Evolutionary conservation across 495 filamentous ascomycete species (phyloP).

Genomic region (Cryomyces antarcticus): DNA sequence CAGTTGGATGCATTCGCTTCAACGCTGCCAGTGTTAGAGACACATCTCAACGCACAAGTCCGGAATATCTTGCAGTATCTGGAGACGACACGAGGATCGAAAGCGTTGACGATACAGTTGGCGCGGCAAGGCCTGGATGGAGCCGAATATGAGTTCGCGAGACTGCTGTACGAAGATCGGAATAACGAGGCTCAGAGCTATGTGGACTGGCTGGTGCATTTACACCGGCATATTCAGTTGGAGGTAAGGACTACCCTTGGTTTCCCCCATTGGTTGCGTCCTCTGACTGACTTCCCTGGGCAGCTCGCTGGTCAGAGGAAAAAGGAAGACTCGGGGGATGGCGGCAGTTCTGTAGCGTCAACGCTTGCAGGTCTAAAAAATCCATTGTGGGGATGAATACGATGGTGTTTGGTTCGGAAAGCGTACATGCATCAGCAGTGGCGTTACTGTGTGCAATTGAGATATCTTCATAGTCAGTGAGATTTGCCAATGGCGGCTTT

Average conservation of each 20-base stretch:
- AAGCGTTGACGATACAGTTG: constrained; percentile 73
- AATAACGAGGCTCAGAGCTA: constrained; percentile 97
- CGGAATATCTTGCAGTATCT: constrained; percentile 84
- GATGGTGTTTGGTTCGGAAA: too few species aligned
- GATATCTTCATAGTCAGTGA: too few species aligned
- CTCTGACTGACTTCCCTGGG: neutral
- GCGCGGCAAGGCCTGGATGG: constrained; percentile 88
- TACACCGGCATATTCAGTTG: constrained; percentile 79
- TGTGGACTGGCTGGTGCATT: constrained; percentile 94
- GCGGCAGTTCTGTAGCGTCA: constrained; percentile 15
- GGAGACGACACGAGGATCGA: constrained; percentile 58
- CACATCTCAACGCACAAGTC: constrained; percentile 86
- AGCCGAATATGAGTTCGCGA: constrained; percentile 89
- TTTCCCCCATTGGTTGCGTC: neutral
- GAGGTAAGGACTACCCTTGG: constrained; percentile 33
- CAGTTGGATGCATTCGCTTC: constrained; percentile 59
- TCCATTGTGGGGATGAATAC: constrained; percentile 37
- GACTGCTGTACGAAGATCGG: constrained; percentile 76
- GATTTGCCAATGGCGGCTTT: too few species aligned
- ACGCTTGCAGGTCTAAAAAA: constrained; percentile 50
- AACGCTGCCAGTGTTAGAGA: constrained; percentile 54
- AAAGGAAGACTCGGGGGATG: constrained; percentile 39
- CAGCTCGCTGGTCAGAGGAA: constrained; percentile 57
- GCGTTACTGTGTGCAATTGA: too few species aligned
- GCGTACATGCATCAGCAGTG: too few species aligned